Base-by-base conservation (phyloP, 2,329 filamentous ascomycete species). In the Fusarium mangiferae region DNA sequence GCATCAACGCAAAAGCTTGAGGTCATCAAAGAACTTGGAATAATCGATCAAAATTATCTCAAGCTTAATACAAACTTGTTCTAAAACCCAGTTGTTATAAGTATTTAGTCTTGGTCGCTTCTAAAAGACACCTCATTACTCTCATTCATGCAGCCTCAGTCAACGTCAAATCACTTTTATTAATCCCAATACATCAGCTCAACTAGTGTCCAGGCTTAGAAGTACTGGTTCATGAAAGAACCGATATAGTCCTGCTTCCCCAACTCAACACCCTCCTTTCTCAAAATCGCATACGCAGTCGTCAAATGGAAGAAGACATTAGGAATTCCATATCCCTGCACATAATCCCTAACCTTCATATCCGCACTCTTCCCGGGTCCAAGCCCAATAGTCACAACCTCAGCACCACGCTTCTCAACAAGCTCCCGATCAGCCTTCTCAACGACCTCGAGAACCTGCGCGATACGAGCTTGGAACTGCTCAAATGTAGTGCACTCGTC, bases 241-340 rank as follows among this genome's bases (percentile, higher is more conserved):
- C 18, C 44, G 45, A 90, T 74, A 78, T 83, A 93, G 76, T 92
- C 88, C 59, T 70, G 45, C 85, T 93, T 93, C 39, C 90, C 90
- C 24, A 93, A n/a, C 0, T 84, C 82, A 33, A 92, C 88, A 4
- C 91, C 91, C 81, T 90, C 86, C 77, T 85, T 87, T 68, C 91
- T 84, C 78, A 93, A 77, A 62, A 93, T 89, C 28, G 81, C 84
- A 82, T 93, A 93, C 15, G 88, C 84, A 18, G 85, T 90, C 7
- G 81, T 85, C 20, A 89, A 73, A 78, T 93, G 91, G 81, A 93
- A 93, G 82, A 85, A 91, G 74, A 92, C 81, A 77, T 92, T 91
- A 28, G 91, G 90, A 48, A 90, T 62, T 8, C 81, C 84, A 79
- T 86, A 89, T 7, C 81, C 81, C 45, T 81, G 77, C 28, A 88